Conservation (phyloP, 2,329 filamentous ascomycete genomes). For the Nigrospora oryzae region DNA sequence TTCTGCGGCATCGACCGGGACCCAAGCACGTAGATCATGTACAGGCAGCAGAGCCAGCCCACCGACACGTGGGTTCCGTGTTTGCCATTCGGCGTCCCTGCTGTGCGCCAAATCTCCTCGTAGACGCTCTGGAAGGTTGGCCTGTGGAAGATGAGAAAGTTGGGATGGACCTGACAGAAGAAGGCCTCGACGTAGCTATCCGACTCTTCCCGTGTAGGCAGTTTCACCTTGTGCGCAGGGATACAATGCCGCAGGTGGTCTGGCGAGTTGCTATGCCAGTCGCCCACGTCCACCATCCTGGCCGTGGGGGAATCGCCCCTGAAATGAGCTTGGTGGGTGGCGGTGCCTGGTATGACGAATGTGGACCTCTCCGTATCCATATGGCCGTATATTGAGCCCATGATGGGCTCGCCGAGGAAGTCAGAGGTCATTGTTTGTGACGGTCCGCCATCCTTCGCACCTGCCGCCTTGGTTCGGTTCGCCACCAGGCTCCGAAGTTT, state of each 20-base stretch:
- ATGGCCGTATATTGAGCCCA: slow-evolving; percentile 2
- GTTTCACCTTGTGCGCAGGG: slow-evolving; percentile 8
- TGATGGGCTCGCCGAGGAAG: slow-evolving; percentile 5
- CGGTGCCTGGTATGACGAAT: not conserved
- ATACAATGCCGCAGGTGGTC: slow-evolving; percentile 12
- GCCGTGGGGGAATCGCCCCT: slow-evolving; percentile 9
- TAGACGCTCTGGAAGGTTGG: slow-evolving; percentile 28
- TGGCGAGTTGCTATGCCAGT: slow-evolving; percentile 6
- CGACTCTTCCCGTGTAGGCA: slow-evolving; percentile 25
- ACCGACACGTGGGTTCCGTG: slow-evolving; percentile 23
- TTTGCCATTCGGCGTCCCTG: not conserved
- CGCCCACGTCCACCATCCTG: not conserved
- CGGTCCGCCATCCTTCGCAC: not conserved
- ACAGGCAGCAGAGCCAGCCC: slow-evolving; percentile 30
- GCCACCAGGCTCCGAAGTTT: slow-evolving; percentile 11
- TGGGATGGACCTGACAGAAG: slow-evolving; percentile 28
- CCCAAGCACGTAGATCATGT: slow-evolving; percentile 30
- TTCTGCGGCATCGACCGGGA: slow-evolving; percentile 26
- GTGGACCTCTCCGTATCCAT: not conserved
- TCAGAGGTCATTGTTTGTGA: not conserved
- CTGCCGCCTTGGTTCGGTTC: not conserved
- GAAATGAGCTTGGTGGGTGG: slow-evolving; percentile 2
- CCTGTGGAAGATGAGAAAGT: slow-evolving; percentile 29
- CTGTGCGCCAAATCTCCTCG: slow-evolving; percentile 24
- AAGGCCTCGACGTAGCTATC: slow-evolving; percentile 28